Evolutionary conservation across 2,329 filamentous ascomycete genomes (phyloP), one percentile per base, ranked within the genome.

Genomic region (Fusarium avenaceum): DNA sequence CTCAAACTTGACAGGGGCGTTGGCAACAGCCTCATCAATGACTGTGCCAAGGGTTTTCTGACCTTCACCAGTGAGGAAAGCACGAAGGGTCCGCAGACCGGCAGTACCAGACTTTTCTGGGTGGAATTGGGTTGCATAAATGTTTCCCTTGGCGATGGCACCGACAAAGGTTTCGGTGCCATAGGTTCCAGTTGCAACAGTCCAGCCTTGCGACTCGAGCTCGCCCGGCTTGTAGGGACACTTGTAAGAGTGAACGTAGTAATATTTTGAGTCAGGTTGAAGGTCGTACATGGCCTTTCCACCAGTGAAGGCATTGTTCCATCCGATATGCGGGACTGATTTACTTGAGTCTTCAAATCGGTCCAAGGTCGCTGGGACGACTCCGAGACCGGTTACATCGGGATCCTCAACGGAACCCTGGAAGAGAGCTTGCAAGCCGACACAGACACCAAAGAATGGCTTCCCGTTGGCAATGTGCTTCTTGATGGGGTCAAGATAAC

Each of bases 271-370:
- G 53, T 86, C 85, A 1, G 92, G 90, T 28, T 87, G 84, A 54
- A 99, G 81, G 58, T 92, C 94, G 78, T 95, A 97, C 59, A 98
- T 86, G 71, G 77, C 78, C 59, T 76, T 80, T 63, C 78, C 82
- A 63, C 74, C 81, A 2, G 90, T 89, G 73, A 90, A 90, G 44
- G 96, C 96, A 72, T 90, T 94, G 80, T 99, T 99, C 96, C 96
- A 99, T 56, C 96, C 96, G 78, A 99, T 99, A 81, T 99, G 96
- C 39, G 96, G 96, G n/a, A 99, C 96, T 38, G 94, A 90, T 82
- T 98, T 98, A 74, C 87, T 83, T 32, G 80, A 78, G 77, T 92
- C 89, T 76, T 93, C 83, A 81, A 99, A 99, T 63, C 90, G 90
- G 76, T 88, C 85, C 68, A 99, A 86, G 13, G 81, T 83, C 39